Conservation (phyloP, 192 early-diverging fungal genomes). For the Coemansia sp. region DNA sequence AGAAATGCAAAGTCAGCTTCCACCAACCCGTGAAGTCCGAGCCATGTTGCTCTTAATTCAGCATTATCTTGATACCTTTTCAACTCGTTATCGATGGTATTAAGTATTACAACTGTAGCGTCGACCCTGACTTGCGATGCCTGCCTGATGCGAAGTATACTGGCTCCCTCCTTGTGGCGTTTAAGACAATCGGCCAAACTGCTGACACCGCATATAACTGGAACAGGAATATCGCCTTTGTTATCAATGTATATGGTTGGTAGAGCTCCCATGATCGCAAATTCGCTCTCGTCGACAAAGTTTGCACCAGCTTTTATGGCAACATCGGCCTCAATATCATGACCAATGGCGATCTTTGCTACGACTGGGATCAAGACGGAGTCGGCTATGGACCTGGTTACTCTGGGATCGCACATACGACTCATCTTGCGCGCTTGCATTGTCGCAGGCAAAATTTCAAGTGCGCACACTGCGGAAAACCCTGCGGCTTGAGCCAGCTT, state of each 20-base stretch:
- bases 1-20: not conserved
- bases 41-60: not conserved
- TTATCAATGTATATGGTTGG: not conserved
- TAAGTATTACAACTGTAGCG: not conserved
- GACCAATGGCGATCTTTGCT: slow-evolving; percentile 94
- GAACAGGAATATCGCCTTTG: not conserved
- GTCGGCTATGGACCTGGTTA: slow-evolving; percentile 89
- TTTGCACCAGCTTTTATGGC: slow-evolving; percentile 3
- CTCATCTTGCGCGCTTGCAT: slow-evolving; percentile 84
- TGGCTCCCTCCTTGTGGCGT: not conserved
- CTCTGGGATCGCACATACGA: slow-evolving; percentile 93
- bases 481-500: slow-evolving; percentile 91
- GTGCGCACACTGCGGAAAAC: slow-evolving; percentile 92
- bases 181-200: not conserved
- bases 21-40: not conserved
- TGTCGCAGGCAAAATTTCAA: slow-evolving; percentile 89
- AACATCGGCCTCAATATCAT: slow-evolving; percentile 88
- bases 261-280: not conserved
- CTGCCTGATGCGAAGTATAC: not conserved
- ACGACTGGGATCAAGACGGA: slow-evolving; percentile 96
- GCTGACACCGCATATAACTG: not conserved
- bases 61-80: not conserved
- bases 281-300: slow-evolving; percentile 27
- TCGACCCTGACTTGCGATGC: not conserved
- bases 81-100: not conserved